These are phyloP conservation scores for Xylariomycetidae sp. DNA, from an alignment of 2,329 filamentous ascomycete genomes.

Conservation along the genomic window DNA sequence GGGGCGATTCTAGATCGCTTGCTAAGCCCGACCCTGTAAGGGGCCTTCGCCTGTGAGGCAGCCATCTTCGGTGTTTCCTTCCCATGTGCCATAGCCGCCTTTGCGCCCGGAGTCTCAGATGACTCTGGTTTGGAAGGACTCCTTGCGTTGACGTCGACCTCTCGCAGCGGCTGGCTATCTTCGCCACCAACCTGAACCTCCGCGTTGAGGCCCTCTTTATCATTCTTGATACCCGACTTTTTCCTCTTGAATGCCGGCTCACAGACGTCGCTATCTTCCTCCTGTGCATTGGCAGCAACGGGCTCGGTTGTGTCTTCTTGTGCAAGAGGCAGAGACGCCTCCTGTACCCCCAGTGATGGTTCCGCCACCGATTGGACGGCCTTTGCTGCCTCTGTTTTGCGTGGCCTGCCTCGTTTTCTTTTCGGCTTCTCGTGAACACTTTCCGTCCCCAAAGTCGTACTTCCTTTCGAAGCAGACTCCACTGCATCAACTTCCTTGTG, in stretches of 20 bases:
- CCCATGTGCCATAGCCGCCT: slow-evolving; percentile 8
- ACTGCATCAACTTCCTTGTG: too few relatives aligned
- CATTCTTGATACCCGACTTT: slow-evolving; percentile 4
- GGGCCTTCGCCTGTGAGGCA: slow-evolving; percentile 29
- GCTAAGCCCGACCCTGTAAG: slow-evolving; percentile 42
- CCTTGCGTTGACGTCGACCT: slow-evolving; percentile 2
- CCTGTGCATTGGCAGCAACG: slow-evolving; percentile 1
- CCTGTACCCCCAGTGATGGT: slow-evolving; percentile 1
- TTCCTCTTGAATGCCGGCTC: slow-evolving; percentile 7
- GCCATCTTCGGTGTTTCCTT: slow-evolving; percentile 13
- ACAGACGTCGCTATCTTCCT: slow-evolving; percentile 2
- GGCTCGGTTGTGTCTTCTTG: slow-evolving; percentile 2
- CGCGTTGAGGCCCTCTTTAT: slow-evolving; percentile 1
- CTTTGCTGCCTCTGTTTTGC: slow-evolving; percentile 19
- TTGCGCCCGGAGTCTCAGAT: slow-evolving; percentile 1
- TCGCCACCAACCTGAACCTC: slow-evolving; percentile 8
- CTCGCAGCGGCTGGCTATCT: slow-evolving; percentile 1
- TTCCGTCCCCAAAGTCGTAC: too few relatives aligned
- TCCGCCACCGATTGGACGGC: too few relatives aligned
- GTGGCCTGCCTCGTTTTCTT: slow-evolving; percentile 25
- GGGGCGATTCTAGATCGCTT: slow-evolving; percentile 41
- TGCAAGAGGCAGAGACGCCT: slow-evolving; percentile 4
- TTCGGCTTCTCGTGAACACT: slow-evolving; percentile 20
- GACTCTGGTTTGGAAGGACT: slow-evolving; percentile 3
- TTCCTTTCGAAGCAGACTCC: too few relatives aligned